Base-by-base conservation (phyloP, 2,329 filamentous ascomycete genomes). In the Dactylonectria estremocensis region DNA sequence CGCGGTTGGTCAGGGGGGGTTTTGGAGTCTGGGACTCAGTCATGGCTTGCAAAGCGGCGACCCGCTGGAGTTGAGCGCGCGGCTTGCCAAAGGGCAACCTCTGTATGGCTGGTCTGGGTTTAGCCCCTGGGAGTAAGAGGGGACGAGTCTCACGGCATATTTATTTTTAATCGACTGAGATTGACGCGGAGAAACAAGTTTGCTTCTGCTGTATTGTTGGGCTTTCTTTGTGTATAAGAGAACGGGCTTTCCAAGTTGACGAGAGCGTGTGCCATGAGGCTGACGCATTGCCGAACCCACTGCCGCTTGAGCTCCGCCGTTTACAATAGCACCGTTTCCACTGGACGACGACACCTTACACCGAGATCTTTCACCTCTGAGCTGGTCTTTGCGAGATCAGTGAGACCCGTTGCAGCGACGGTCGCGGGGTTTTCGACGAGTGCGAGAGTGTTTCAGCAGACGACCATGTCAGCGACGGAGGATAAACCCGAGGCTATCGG, bases 21-120 rank as follows among this genome's bases (percentile, higher is more conserved):
- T 28, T 28, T 28, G 7, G 24, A 28, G 24, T 28, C 24, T 28
- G 49, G 13, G 8, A 52, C 40, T 57, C 50, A 61, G 48, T 55
- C 66, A 64, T 61, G 59, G 54, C 49, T 65, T 74, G 55, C 64
- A 69, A 50, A 73, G 67, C 70, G 69, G 71, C 53, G 24, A n/a
- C 31, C 45, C 56, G 48, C 33, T 40, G 52, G 35, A 10, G 14
- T 18, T 43, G 40, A n/a, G 50, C 31, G 50, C 28, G n/a, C 31
- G 11, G 46, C 43, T 60, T 60, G 57, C 35, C 24, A 60, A 60
- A 31, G 57, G 24, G 16, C 16, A 43, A 28, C 37, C 22, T 24
- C 57, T 52, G 57, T 48, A 46, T 50, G 57, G 45, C 63, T 61
- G 57, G 52, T 61, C 57, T 66, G 52, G 63, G 63, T 53, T 57